These are phyloP conservation scores for Diospyros lotus DNA, from an alignment of 148 eudicot genomes.

Conservation along the genomic window DNA sequence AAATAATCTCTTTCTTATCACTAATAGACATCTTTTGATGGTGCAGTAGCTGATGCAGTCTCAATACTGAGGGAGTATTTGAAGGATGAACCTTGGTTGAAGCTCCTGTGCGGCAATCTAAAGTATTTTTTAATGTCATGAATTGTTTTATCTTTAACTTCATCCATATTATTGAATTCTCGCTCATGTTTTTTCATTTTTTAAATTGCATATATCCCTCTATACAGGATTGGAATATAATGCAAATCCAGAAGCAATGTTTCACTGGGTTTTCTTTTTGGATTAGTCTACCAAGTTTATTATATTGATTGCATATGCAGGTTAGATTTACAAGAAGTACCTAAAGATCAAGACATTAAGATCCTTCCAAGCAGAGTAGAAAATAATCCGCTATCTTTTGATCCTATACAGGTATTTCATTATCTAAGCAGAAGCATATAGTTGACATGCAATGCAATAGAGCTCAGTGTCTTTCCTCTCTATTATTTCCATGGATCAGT, in stretches of 20 bases:
- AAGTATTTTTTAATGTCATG: constrained; percentile 39
- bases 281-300: constrained; percentile 23
- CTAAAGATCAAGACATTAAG: constrained; percentile 16
- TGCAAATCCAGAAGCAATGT: neutral
- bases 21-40: neutral
- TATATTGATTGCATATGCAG: constrained; percentile 21
- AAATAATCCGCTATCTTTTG: constrained; percentile 19
- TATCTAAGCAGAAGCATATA: neutral
- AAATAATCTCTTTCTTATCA: neutral
- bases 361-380: constrained; percentile 8
- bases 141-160: neutral
- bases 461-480: neutral
- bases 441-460: neutral
- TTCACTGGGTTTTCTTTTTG: neutral
- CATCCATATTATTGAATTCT: neutral
- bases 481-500: too few species aligned
- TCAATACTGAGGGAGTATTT: constrained; percentile 81
- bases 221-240: neutral
- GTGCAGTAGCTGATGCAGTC: constrained; percentile 69
- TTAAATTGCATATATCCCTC: neutral
- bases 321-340: constrained; percentile 31
- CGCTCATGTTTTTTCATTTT: neutral
- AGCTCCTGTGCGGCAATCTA: constrained; percentile 66
- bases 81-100: constrained; percentile 90
- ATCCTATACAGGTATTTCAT: constrained; percentile 28